Percentiles rank a stretch among this genome's conserved stretches.
Evolutionary conservation across 2,329 filamentous ascomycete genomes (phyloP).

Genomic region (Domatiomyces catenatus): DNA sequence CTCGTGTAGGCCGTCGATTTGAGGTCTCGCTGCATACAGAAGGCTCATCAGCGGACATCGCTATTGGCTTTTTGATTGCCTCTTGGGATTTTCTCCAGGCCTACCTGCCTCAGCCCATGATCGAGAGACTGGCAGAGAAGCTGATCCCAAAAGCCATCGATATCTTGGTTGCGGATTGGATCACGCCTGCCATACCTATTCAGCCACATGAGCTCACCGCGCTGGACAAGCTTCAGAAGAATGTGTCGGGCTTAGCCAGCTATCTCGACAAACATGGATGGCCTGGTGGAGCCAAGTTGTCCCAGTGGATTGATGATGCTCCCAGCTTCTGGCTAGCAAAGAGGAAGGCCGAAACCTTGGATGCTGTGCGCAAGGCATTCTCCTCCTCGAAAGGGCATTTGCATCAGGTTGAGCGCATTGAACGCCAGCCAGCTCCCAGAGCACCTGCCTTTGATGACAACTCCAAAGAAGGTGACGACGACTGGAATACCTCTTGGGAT

Average conservation of each 20-base stretch:
- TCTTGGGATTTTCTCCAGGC: conserved; percentile 38
- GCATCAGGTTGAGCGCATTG: conserved; percentile 63
- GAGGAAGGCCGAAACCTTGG: conserved; percentile 63
- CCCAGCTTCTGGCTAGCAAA: conserved; percentile 75
- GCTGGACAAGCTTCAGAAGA: conserved; percentile 57
- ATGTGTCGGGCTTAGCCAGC: conserved; percentile 48
- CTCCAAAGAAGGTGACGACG: conserved; percentile 31
- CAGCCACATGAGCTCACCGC: conserved; percentile 53
- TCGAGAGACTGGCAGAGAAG: conserved; percentile 44
- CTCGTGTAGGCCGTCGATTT: conserved; percentile 20
- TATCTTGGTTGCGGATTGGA: conserved; percentile 56
- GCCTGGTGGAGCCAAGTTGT: conserved; percentile 45
- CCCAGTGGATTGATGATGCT: conserved; percentile 66
- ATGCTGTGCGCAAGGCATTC: conserved; percentile 55
- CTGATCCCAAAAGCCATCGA: conserved; percentile 56
- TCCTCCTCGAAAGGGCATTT: conserved; percentile 50
- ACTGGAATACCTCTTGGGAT: conserved; percentile 71
- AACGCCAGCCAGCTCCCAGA: conserved; percentile 63
- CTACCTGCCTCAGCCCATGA: conserved; percentile 34
- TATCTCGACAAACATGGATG: conserved; percentile 49
- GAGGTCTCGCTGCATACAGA: conserved; percentile 16
- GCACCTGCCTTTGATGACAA: conserved; percentile 40
- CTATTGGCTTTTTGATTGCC: conserved; percentile 29
- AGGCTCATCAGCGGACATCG: conserved; percentile 20
- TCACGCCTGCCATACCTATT: conserved; percentile 60